phyloP scores from a whole-genome alignment of 495 filamentous ascomycete species.

The Podospora australis region DNA sequence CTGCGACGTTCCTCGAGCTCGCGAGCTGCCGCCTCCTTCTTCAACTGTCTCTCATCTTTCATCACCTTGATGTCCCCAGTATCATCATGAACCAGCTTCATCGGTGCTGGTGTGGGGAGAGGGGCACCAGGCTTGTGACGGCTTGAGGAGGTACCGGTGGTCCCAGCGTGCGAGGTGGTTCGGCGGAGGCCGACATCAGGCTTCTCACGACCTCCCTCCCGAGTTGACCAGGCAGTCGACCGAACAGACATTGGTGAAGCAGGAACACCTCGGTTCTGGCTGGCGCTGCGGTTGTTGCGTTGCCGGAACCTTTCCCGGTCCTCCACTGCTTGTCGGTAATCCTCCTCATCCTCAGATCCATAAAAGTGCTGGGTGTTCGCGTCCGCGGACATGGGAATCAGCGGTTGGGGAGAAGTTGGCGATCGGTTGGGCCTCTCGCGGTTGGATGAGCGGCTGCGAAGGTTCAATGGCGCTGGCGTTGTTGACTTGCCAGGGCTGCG shows the following conservation, averaged over 20 bases:
- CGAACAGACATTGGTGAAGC: conserved; percentile 21
- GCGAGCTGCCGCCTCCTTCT: conserved; percentile 73
- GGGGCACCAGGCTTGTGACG: conserved; percentile 12
- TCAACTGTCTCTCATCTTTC: conserved; percentile 48
- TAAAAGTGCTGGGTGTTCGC: conserved; percentile 32
- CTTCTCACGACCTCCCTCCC: conserved; percentile 39
- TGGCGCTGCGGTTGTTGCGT: conserved; percentile 53
- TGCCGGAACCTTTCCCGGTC: conserved; percentile 57
- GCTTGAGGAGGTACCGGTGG: conserved; percentile 7
- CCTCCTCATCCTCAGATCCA: conserved; percentile 51
- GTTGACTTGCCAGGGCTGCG: conserved; percentile 39
- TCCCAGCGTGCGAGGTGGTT: conserved; percentile 18
- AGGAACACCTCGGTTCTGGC: conserved; percentile 25
- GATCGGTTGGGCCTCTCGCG: conserved; percentile 56
- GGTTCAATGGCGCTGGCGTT: conserved; percentile 46
- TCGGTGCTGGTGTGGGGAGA: conserved; percentile 26
- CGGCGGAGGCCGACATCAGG: conserved; percentile 48
- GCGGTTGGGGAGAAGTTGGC: conserved; percentile 64
- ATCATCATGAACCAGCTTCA: conserved; percentile 23
- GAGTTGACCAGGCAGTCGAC: conserved; percentile 8
- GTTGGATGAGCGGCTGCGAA: conserved; percentile 44
- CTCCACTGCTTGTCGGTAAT: conserved; percentile 53
- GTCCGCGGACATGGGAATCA: conserved; percentile 48
- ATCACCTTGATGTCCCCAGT: conserved; percentile 38
- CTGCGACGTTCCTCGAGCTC: conserved; percentile 82